phyloP scores from a whole-genome alignment of 805 yeast species.

The Candida orba region DNA sequence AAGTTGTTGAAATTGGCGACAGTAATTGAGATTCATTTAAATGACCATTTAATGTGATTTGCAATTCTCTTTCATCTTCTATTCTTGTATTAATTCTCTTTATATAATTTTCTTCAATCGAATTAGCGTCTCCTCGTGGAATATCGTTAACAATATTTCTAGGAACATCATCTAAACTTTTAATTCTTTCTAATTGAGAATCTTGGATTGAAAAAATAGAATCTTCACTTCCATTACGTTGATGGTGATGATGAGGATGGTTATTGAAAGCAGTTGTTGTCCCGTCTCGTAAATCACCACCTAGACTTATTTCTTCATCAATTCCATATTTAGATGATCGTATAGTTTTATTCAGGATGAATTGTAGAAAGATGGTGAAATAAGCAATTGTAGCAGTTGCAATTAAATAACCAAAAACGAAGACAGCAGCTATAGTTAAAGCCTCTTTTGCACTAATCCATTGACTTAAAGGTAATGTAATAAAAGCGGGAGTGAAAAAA shows the following conservation, averaged over 20 bases:
- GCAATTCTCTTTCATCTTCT: slow-evolving; percentile 2
- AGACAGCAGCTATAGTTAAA: slow-evolving; percentile 64
- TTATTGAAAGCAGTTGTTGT: slow-evolving; percentile 9
- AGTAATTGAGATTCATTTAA: neutral
- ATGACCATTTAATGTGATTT: neutral
- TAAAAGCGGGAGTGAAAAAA: slow-evolving; percentile 65
- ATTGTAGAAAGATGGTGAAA: slow-evolving; percentile 36
- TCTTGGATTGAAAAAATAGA: neutral
- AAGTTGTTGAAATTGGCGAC: neutral
- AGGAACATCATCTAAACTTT: slow-evolving; percentile 11
- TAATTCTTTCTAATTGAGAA: slow-evolving; percentile 4
- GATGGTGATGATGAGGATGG: neutral
- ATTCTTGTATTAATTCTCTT: slow-evolving; percentile 7
- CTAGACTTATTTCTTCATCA: too few relatives aligned
- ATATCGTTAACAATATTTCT: slow-evolving; percentile 14
- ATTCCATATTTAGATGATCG: too few relatives aligned
- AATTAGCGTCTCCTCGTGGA: slow-evolving; percentile 22
- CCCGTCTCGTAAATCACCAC: slow-evolving; percentile 7
- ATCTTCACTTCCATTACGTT: neutral
- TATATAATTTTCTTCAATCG: slow-evolving; percentile 16
- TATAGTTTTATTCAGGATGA: too few relatives aligned
- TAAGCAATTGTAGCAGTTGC: slow-evolving; percentile 45
- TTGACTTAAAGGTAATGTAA: slow-evolving; percentile 62
- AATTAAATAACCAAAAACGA: slow-evolving; percentile 55
- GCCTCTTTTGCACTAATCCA: slow-evolving; percentile 63